Conservation (phyloP, 2,329 filamentous ascomycete genomes). For the Verticillium tricorpus region DNA sequence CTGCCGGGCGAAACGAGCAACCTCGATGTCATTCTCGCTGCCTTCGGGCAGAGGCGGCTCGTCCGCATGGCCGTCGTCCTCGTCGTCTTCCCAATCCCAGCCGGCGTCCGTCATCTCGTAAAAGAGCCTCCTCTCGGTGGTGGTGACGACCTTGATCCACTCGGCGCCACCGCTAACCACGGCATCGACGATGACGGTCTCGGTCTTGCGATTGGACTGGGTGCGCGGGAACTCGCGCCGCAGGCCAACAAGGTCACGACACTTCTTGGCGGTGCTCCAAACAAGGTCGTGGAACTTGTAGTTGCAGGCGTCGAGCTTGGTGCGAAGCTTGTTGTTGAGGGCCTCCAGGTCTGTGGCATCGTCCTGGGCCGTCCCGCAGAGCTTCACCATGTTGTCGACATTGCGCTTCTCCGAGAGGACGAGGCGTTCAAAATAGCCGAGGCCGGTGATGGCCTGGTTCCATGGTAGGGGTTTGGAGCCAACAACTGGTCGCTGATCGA, state of each 20-base stretch:
- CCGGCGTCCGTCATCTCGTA: constrained; percentile 36
- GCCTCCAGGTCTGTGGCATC: background rate
- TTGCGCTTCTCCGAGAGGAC: constrained; percentile 11
- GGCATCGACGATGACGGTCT: constrained; percentile 9
- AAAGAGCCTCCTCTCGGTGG: constrained; percentile 22
- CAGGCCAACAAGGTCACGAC: constrained; percentile 8
- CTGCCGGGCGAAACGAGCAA: constrained; percentile 23
- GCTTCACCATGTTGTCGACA: constrained; percentile 9
- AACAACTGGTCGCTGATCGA: constrained; percentile 6
- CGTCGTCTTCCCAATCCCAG: constrained; percentile 32
- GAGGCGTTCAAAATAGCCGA: constrained; percentile 11
- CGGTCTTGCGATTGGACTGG: background rate
- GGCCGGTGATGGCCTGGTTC: constrained; percentile 12
- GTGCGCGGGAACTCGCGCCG: constrained; percentile 7
- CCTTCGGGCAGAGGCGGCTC: constrained; percentile 21
- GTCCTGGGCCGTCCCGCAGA: background rate
- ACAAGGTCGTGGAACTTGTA: constrained; percentile 13
- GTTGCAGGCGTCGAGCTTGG: constrained; percentile 11
- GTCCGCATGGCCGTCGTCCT: constrained; percentile 25
- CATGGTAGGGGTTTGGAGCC: constrained; percentile 9
- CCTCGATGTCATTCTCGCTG: constrained; percentile 15
- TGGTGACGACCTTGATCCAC: constrained; percentile 14
- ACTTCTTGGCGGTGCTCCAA: constrained; percentile 12
- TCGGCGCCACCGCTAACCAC: constrained; percentile 10
- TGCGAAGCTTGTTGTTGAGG: constrained; percentile 4